Evolutionary conservation across 352 stramenopile genomes (phyloP).

Genomic region (Globisporangium orthogonon): DNA sequence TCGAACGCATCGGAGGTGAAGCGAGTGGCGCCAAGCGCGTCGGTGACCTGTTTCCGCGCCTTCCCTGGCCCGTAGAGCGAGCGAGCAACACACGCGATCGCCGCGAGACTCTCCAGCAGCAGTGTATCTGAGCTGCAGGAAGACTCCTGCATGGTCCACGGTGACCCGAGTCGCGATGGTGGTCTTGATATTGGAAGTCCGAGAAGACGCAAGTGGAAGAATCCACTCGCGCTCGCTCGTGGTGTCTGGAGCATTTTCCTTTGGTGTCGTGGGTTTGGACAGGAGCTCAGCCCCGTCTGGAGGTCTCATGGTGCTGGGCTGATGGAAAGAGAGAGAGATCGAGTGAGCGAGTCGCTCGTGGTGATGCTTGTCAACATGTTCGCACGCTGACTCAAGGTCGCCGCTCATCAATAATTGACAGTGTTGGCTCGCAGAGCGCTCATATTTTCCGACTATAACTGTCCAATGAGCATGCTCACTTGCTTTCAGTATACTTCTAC

Average conservation of each 20-base stretch:
- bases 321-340: no score
- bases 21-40: constrained; percentile 2
- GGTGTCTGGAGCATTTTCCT: no score
- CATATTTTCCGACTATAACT: no score
- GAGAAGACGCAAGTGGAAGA: neutral
- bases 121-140: neutral
- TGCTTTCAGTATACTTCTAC: no score
- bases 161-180: no score
- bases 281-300: no score
- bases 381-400: neutral
- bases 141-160: neutral
- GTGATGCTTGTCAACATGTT: neutral
- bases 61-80: constrained; percentile 12
- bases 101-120: constrained; percentile 3
- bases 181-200: neutral
- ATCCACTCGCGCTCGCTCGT: neutral
- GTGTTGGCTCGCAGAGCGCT: no score
- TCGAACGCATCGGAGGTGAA: constrained; percentile 14
- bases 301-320: no score
- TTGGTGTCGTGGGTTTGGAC: no score
- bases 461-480: no score
- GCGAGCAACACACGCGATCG: constrained; percentile 4
- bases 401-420: neutral
- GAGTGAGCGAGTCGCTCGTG: neutral
- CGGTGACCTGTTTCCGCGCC: constrained; percentile 12